These are phyloP conservation scores for Parmelia sp. DNA, from an alignment of 495 filamentous ascomycete species.

Conservation along the genomic window DNA sequence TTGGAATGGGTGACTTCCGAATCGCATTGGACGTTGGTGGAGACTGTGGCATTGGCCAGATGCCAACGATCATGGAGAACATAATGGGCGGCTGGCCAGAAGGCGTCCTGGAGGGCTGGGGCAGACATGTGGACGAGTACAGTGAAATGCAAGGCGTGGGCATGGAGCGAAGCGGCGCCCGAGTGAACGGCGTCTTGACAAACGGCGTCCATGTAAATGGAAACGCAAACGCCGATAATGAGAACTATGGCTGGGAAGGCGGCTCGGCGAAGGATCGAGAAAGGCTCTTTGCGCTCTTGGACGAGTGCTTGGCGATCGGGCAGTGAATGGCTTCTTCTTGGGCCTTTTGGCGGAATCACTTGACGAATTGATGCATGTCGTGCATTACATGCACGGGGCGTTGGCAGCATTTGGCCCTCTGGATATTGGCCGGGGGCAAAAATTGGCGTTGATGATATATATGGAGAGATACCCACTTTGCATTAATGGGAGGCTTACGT, in stretches of 20 bases:
- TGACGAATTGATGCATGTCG: conserved; percentile 3
- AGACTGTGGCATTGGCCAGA: conserved; percentile 65
- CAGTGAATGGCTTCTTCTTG: conserved; percentile 33
- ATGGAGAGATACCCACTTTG: conserved; percentile 19
- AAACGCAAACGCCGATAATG: conserved; percentile 26
- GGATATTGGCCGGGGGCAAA: conserved; percentile 11
- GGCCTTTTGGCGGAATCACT: neutral
- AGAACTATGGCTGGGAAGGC: conserved; percentile 64
- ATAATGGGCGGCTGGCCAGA: conserved; percentile 69
- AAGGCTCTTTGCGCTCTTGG: conserved; percentile 62
- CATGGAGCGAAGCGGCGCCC: conserved; percentile 27
- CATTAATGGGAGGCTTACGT: conserved; percentile 10
- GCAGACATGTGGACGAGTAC: conserved; percentile 17
- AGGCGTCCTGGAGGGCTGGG: conserved; percentile 60
- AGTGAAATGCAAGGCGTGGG: conserved; percentile 22
- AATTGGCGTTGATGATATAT: neutral
- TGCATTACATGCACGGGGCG: conserved; percentile 11
- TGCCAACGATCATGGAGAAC: conserved; percentile 64
- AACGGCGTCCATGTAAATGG: conserved; percentile 31
- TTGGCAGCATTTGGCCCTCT: conserved; percentile 4
- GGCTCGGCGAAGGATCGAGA: conserved; percentile 53
- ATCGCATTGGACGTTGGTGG: conserved; percentile 63
- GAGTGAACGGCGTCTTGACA: conserved; percentile 22
- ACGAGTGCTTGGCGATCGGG: conserved; percentile 51
- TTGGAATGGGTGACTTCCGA: conserved; percentile 74